phyloP scores from a whole-genome alignment of 129 eudicot species.

The Logfia minima region DNA sequence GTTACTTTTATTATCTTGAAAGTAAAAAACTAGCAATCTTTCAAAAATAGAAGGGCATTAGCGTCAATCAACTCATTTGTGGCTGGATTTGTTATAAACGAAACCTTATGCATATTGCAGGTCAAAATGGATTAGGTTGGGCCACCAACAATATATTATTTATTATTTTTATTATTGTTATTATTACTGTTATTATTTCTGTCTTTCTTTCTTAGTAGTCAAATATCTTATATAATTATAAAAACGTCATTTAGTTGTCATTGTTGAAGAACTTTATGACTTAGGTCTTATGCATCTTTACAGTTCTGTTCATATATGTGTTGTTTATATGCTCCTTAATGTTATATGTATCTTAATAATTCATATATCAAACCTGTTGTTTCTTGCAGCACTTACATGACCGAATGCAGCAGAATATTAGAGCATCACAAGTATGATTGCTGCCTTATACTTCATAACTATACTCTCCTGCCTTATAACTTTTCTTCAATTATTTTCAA shows the following conservation, averaged over 20 bases:
- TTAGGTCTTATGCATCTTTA: neutral
- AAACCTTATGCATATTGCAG: neutral
- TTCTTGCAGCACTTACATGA: conserved; percentile 82
- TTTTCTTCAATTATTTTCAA: neutral
- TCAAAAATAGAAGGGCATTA: neutral
- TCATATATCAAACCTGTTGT: neutral
- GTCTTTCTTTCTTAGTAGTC: neutral
- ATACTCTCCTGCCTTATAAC: conserved; percentile 6
- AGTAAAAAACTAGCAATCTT: neutral
- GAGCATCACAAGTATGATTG: conserved; percentile 67
- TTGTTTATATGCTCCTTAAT: neutral
- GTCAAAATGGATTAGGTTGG: neutral
- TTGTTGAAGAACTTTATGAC: conserved; percentile 17
- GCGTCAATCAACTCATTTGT: neutral
- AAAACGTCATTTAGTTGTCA: neutral
- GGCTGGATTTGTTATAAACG: neutral
- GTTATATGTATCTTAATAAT: neutral
- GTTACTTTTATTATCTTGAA: neutral
- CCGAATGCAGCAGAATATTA: conserved; percentile 75
- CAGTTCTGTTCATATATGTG: conserved; percentile 3
- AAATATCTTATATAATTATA: no score
- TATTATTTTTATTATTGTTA: neutral
- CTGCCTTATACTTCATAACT: conserved; percentile 18
- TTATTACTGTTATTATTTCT: neutral
- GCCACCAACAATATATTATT: neutral